A percentile compares a stretch with the other conserved stretches of the same genome.
These are phyloP conservation scores for Massarina eburnea DNA, from an alignment of 2,329 filamentous ascomycete species.

Conservation along the genomic window DNA sequence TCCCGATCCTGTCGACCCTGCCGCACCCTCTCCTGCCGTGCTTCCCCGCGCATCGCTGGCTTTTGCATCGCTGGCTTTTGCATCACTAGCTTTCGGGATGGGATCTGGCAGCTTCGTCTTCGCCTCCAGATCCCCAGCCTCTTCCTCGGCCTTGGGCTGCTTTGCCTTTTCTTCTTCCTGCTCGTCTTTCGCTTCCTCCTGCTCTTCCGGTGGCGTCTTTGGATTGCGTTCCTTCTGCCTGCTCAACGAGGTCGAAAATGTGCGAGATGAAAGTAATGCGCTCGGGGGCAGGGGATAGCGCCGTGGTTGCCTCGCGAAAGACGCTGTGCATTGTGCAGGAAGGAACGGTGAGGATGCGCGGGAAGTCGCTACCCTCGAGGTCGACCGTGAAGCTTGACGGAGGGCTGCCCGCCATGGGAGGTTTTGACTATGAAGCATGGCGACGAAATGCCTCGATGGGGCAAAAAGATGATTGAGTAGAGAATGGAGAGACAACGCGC, in stretches of 20 bases:
- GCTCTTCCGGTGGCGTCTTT: conserved; percentile 50
- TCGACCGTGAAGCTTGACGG: conserved; percentile 51
- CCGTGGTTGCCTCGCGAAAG: conserved; percentile 22
- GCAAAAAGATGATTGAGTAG: not conserved
- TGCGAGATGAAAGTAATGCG: conserved; percentile 36
- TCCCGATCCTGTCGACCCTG: conserved; percentile 54
- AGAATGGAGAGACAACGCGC: not conserved
- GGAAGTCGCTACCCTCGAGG: conserved; percentile 35
- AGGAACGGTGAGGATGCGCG: conserved; percentile 27
- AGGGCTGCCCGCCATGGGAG: conserved; percentile 66
- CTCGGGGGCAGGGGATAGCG: conserved; percentile 32
- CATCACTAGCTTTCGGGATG: conserved; percentile 57
- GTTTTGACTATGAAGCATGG: conserved; percentile 66
- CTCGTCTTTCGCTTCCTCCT: conserved; percentile 46
- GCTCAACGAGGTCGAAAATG: conserved; percentile 46
- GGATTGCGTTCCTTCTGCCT: conserved; percentile 60
- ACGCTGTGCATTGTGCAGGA: conserved; percentile 34
- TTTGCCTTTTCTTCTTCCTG: conserved; percentile 46
- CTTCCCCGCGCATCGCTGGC: conserved; percentile 60
- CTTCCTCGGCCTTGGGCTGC: conserved; percentile 47
- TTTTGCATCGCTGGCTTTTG: conserved; percentile 57
- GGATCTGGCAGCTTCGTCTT: conserved; percentile 55
- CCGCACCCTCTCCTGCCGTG: conserved; percentile 59
- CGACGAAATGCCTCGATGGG: conserved; percentile 6
- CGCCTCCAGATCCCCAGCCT: conserved; percentile 36